Evolutionary conservation across 306 rosid genomes (phyloP).

Genomic region (Casuarina glauca): DNA sequence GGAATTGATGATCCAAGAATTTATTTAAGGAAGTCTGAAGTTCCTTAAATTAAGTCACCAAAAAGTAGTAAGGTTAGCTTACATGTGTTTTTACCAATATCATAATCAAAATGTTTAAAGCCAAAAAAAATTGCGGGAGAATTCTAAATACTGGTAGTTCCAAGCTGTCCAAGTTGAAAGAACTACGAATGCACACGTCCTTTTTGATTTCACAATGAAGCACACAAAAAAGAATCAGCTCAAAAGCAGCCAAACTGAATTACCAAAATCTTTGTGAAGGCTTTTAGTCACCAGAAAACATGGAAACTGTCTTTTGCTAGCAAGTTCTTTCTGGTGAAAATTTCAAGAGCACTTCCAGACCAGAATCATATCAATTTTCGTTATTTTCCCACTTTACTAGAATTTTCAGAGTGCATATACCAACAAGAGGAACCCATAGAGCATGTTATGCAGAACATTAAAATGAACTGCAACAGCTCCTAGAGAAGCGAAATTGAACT

Average conservation of each 20-base stretch:
- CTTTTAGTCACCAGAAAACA: neutral
- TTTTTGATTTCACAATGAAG: too few species aligned
- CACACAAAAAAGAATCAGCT: neutral
- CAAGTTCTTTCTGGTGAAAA: neutral
- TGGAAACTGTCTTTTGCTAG: neutral
- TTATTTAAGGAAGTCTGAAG: constrained; percentile 16
- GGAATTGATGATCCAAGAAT: constrained; percentile 12
- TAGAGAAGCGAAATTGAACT: neutral
- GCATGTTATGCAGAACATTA: neutral
- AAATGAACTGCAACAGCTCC: neutral
- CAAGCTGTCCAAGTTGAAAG: neutral
- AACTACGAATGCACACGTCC: neutral
- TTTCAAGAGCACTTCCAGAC: neutral
- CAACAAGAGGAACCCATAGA: neutral
- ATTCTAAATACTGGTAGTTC: neutral
- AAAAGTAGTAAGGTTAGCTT: neutral
- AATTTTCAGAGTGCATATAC: neutral
- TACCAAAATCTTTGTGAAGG: neutral
- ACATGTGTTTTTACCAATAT: neutral
- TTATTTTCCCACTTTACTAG: neutral
- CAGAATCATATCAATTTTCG: neutral
- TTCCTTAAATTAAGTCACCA: neutral
- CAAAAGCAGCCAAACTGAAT: neutral
- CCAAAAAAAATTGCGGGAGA: neutral
- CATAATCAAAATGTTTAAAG: neutral